A percentile compares a stretch with the other conserved stretches of the same genome.
Evolutionary conservation across 2,329 filamentous ascomycete species (phyloP).

Genomic region (Verticillium isaacii): DNA sequence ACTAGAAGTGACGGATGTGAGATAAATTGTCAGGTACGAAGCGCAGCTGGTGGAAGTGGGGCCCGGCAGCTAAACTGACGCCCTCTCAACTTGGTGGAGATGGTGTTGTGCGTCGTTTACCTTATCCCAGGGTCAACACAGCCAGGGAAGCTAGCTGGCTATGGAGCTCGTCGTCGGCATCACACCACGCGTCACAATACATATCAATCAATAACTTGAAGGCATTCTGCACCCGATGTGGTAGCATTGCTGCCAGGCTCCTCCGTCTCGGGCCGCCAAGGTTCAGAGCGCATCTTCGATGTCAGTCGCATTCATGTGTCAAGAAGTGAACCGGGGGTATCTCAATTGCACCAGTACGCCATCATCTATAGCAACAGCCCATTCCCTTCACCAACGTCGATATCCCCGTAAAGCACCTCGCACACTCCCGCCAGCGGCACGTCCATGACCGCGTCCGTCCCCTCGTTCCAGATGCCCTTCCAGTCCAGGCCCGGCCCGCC

Average conservation of each 20-base stretch:
- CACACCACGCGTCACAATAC: too few relatives aligned
- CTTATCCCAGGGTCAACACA: too few relatives aligned
- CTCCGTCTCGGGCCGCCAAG: too few relatives aligned
- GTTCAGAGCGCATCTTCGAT: neutral
- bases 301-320: neutral
- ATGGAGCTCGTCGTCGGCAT: too few relatives aligned
- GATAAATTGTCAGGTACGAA: neutral
- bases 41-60: neutral
- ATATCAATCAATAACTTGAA: too few relatives aligned
- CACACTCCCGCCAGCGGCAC: constrained; percentile 92
- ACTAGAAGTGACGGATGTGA: neutral
- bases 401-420: constrained; percentile 64
- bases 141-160: too few relatives aligned
- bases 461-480: constrained; percentile 81
- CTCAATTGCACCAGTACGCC: neutral
- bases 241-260: neutral
- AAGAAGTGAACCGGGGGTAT: neutral
- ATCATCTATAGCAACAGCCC: neutral
- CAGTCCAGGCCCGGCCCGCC: constrained; percentile 54
- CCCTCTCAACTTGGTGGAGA: neutral
- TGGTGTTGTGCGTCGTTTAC: neutral
- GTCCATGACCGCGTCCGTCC: constrained; percentile 97
- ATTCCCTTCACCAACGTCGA: neutral
- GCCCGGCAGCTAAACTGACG: neutral
- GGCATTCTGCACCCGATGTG: too few relatives aligned